Evolutionary conservation across 139 green algal species (phyloP).

Genomic region (Zygnema cylindricum): DNA sequence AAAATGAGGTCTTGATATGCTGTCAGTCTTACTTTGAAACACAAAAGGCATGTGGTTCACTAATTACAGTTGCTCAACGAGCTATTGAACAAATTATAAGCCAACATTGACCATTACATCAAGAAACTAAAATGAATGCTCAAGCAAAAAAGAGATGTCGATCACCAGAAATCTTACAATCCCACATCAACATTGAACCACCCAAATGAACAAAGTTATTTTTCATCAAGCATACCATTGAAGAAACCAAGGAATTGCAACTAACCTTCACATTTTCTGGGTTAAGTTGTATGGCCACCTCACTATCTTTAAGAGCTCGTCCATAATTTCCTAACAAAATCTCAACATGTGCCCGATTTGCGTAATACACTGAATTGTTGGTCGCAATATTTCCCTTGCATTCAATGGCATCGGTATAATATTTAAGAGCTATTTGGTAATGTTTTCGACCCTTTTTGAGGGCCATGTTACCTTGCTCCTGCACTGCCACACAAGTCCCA

Average conservation of each 20-base stretch:
- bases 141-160: no score
- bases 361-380: slow-evolving; percentile 33
- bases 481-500: background rate
- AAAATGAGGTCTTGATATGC: no score
- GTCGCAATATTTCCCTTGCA: background rate
- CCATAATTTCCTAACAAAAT: slow-evolving; percentile 45
- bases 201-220: no score
- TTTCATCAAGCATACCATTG: no score
- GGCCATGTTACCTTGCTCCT: slow-evolving; percentile 57
- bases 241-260: background rate
- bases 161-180: no score
- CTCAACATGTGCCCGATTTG: slow-evolving; percentile 48
- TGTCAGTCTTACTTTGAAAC: no score
- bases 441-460: slow-evolving; percentile 45
- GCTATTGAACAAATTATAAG: no score
- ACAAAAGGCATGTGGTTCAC: no score
- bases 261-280: slow-evolving; percentile 52
- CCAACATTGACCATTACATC: no score
- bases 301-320: slow-evolving; percentile 28
- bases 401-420: slow-evolving; percentile 50
- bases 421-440: slow-evolving; percentile 39
- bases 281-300: slow-evolving; percentile 18
- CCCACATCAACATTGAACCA: no score
- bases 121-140: no score
- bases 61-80: no score